These are phyloP conservation scores for Globisporangium barbulae DNA, from an alignment of 352 stramenopile genomes.

Conservation along the genomic window DNA sequence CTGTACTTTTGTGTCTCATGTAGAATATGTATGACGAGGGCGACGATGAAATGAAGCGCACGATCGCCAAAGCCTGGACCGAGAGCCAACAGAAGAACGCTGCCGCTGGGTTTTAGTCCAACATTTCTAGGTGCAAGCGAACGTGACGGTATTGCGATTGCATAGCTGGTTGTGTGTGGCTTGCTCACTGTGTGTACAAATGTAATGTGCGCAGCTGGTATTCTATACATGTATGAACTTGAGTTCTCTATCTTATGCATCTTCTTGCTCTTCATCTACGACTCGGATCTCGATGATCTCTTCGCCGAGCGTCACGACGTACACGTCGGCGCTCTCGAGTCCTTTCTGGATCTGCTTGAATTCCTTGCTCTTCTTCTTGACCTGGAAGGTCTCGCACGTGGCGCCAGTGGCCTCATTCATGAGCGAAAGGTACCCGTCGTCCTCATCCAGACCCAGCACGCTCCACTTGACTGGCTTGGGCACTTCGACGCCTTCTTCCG, in stretches of 20 bases:
- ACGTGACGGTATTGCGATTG: background rate
- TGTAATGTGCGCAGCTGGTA: background rate
- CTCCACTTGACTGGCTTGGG: constrained; percentile 39
- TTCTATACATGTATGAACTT: background rate
- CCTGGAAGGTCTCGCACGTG: constrained; percentile 62
- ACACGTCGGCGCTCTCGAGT: constrained; percentile 53
- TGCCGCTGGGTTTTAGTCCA: constrained; percentile 13
- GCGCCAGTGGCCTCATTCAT: constrained; percentile 65
- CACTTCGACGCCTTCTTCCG: constrained; percentile 18
- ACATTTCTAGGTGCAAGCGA: background rate
- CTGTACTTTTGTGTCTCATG: background rate
- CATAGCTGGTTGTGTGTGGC: background rate
- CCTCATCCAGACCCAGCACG: constrained; percentile 62
- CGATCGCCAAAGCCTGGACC: constrained; percentile 86
- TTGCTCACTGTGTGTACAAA: background rate
- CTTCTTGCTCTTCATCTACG: constrained; percentile 24
- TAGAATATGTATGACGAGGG: constrained; percentile 89
- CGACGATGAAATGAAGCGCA: constrained; percentile 88
- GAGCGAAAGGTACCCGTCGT: constrained; percentile 71
- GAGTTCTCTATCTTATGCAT: constrained; percentile 4
- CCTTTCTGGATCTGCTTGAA: constrained; percentile 71
- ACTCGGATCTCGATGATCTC: constrained; percentile 47
- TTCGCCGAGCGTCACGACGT: constrained; percentile 49
- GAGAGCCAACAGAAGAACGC: constrained; percentile 77
- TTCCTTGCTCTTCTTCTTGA: constrained; percentile 63